A percentile compares a stretch with the other conserved stretches of the same genome.
Conservation (phyloP, 257 asterid genomes). For the Prunella vulgaris region DNA sequence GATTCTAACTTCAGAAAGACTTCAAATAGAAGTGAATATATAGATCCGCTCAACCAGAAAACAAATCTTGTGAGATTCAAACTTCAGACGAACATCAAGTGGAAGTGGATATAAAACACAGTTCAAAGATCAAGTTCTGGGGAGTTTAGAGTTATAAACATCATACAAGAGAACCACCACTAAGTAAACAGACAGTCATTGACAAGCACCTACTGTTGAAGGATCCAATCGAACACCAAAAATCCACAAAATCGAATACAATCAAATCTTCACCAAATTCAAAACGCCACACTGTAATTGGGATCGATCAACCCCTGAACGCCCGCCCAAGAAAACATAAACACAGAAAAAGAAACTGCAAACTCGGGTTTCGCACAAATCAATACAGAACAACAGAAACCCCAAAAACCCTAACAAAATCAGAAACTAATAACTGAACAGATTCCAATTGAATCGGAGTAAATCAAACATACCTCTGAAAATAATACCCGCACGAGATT, state of each 20-base stretch:
- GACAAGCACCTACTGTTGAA: not conserved
- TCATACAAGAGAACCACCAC: not conserved
- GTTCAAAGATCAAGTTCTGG: not conserved
- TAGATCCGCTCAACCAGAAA: conserved; percentile 1
- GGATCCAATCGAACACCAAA: not conserved
- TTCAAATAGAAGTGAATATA: too few species aligned
- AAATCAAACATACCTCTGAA: conserved; percentile 28
- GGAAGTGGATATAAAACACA: not conserved
- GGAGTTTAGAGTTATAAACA: not conserved
- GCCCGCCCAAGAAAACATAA: not conserved
- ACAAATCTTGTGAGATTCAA: not conserved
- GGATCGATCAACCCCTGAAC: not conserved
- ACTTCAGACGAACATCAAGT: not conserved
- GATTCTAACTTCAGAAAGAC: not conserved
- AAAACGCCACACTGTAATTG: too few species aligned
- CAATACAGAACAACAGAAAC: not conserved
- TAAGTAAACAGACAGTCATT: not conserved
- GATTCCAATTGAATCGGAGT: not conserved
- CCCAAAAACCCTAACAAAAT: not conserved
- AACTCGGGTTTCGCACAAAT: not conserved
- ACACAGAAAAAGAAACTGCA: not conserved
- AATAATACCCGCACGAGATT: not conserved
- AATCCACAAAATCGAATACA: too few species aligned
- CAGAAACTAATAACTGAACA: not conserved
- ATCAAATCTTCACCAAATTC: not conserved